Base-by-base conservation (phyloP, 495 filamentous ascomycete species). In the Rusavskia elegans region DNA sequence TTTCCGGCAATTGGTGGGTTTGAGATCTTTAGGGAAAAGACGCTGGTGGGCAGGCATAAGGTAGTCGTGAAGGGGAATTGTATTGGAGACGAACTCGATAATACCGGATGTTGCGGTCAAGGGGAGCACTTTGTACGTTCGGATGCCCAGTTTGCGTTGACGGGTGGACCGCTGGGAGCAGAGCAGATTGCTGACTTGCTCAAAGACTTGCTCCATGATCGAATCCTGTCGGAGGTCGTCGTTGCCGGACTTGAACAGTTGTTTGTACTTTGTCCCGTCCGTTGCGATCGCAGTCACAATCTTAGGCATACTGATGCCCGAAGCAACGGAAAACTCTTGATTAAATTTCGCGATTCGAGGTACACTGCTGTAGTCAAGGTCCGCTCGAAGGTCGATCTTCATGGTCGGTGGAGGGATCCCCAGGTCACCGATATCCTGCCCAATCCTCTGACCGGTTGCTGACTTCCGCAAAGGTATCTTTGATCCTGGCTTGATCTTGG, bases 131-230 rank as follows among this genome's bases (percentile, higher is more conserved):
- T 95, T 95, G 73, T 99, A 99, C 1, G 92, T 95, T 30, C 92
- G 71, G 59, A 99, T 88, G 3, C 80, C 80, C 20, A 99, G 73
- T 56, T 90, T 85, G 2, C 92, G 83, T 59, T 93, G 89, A 10
- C 85, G 81, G 7, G 93, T 95, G 11, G 83, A 79, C 46, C 84
- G 79, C 58, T 95, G 84, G 23, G 83, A 82, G 66, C 84, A 83
- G 23, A 99, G 73, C 5, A 97, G 80, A 51, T 83, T 82, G 60
- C 84, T 94, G 29, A 96, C 92, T 75, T 95, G 86, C 46, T 86
- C 87, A 67, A 97, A 99, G 30, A 99, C 92, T 68, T 99, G 92
- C 64, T 97, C 93, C 93, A 99, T 99, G 68, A 99, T 99, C 17
- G 92, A 87, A 61, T 99, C 92, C 68, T 99, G 92, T n/a, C 92